Evolutionary conservation across 345 rosid genomes (phyloP).

Genomic region (Populus euphratica): DNA sequence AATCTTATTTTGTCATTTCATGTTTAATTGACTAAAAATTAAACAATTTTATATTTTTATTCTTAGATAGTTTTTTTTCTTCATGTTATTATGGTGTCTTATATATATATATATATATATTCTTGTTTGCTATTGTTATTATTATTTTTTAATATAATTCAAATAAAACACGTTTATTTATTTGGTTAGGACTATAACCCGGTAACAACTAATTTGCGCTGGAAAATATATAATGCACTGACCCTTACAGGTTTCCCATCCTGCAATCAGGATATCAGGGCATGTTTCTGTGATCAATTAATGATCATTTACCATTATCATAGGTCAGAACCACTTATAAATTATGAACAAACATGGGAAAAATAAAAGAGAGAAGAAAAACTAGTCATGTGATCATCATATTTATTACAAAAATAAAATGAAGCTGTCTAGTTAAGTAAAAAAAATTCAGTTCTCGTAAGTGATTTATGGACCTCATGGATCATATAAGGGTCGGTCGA

Average conservation of each 20-base stretch:
- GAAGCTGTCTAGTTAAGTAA: constrained; percentile 3
- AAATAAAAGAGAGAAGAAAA: not conserved
- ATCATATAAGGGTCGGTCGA: not conserved
- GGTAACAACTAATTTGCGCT: no score
- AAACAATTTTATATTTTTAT: no score
- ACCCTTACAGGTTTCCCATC: not conserved
- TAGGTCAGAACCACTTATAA: not conserved
- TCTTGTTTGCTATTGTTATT: no score
- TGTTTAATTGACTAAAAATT: no score
- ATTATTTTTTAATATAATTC: no score
- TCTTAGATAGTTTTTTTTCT: no score
- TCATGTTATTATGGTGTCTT: no score
- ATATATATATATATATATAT: no score
- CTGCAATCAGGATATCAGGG: not conserved
- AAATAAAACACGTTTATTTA: no score
- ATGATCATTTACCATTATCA: not conserved
- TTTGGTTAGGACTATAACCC: no score
- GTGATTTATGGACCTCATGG: not conserved
- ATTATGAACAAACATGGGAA: not conserved
- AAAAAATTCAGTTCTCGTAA: not conserved
- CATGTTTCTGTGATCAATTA: not conserved
- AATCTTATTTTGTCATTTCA: rapidly evolving
- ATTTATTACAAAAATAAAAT: not conserved
- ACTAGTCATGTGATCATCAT: not conserved
- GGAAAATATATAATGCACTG: no score